Base-by-base conservation (phyloP, 2,329 filamentous ascomycete species). In the Trichocomaceae sp. region DNA sequence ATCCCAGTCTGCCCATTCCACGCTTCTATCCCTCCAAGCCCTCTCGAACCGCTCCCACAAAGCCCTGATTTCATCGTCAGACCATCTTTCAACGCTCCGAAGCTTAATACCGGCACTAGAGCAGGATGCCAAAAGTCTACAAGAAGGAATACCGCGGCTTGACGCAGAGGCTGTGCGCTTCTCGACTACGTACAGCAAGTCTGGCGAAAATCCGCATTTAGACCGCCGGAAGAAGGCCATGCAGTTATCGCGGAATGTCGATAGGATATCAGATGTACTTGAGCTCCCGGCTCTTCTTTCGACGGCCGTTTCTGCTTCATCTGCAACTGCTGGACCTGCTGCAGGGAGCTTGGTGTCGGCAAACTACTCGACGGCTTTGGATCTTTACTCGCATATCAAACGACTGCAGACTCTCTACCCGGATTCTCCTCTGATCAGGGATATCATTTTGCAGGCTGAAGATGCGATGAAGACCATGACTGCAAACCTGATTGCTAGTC, bases 371-470 rank as follows among this genome's bases (percentile, higher is more conserved):
- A 88, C 90, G 0, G 91, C 91, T 0, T 78, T 99, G 33, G 93
- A 99, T 69, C 79, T 99, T 2, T 87, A 95, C 66, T 86, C 88
- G n/a, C 93, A 97, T 68, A 93, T 96, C 66, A 88, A 89, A 62
- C 83, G 93, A 7, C 78, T 99, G 5, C 84, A 90, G 58, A 83
- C 84, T 0, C 77, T 97, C 26, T 95, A 96, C 67, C 87, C 91
- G 0, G 78, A 85, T 51, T 96, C 90, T 0, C 76, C 81, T 0
- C 76, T 97, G 44, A 81, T 97, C 23, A 78, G 78, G 17, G 85
- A 86, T 22, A 85, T 97, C 19, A 79, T 84, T 9, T 68, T 74
- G 2, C 89, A 96, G 68, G 88, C 92, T 9, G 90, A 96, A 63
- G 83, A 84, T 52, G 88, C 90, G 37, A 95, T 97, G 80, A 87